Evolutionary conservation across 2,329 filamentous ascomycete species (phyloP).

Genomic region (Fusarium graminum): DNA sequence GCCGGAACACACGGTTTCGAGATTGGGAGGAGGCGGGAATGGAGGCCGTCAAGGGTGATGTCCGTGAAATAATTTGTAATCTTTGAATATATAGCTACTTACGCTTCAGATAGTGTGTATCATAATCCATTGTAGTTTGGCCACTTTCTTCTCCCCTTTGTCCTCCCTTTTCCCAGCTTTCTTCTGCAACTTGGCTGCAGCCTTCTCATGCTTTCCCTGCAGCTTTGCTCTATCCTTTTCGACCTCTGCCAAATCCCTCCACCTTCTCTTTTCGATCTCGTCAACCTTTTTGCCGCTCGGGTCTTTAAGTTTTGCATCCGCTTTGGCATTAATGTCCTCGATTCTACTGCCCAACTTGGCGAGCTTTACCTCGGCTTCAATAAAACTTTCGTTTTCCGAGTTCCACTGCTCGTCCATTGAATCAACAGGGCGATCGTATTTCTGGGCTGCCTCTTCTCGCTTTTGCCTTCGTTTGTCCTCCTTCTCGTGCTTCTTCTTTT

Average conservation of each 20-base stretch:
- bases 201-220: conserved; percentile 4
- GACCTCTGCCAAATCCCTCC: conserved; percentile 10
- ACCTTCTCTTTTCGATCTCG: conserved; percentile 10
- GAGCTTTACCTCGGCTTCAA: conserved; percentile 12
- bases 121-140: conserved; percentile 27
- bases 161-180: conserved; percentile 8
- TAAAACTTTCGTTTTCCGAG: conserved; percentile 1
- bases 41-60: neutral
- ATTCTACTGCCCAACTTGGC: conserved; percentile 8
- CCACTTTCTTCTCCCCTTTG: conserved; percentile 24
- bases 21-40: conserved; percentile 21
- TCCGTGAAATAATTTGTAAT: neutral
- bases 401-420: conserved; percentile 19
- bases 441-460: conserved; percentile 2
- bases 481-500: conserved; percentile 18
- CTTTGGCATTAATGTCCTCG: neutral
- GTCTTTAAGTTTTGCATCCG: neutral
- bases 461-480: neutral
- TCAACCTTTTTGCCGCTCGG: neutral
- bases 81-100: neutral
- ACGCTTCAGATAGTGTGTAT: neutral
- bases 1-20: conserved; percentile 25
- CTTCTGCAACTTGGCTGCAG: neutral
- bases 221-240: conserved; percentile 8
- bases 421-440: conserved; percentile 6